These are phyloP conservation scores for Rhodotorula sp. DNA, from an alignment of 1,284 basidiomycete species.

Conservation along the genomic window DNA sequence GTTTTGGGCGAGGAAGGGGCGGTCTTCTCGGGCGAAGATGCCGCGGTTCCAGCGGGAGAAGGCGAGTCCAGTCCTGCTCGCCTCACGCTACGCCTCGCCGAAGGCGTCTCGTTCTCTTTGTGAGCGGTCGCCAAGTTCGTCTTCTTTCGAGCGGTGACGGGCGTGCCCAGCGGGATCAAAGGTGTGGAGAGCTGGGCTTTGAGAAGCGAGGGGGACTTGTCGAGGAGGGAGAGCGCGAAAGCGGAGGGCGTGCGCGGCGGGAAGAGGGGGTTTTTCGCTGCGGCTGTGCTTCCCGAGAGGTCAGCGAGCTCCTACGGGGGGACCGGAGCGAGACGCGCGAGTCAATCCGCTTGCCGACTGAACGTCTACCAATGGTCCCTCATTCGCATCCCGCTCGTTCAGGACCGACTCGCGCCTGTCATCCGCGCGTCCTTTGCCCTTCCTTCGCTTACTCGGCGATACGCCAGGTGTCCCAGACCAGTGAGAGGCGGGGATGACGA, in stretches of 20 bases:
- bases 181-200: conserved; percentile 14
- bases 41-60: neutral
- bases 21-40: no score
- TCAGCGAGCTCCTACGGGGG: neutral
- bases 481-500: neutral
- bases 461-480: no score
- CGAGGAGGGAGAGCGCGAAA: conserved; percentile 19
- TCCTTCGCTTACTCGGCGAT: neutral
- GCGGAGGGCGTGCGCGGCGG: conserved; percentile 1
- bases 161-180: conserved; percentile 14
- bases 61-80: neutral
- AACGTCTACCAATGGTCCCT: neutral
- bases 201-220: conserved; percentile 14
- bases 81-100: neutral
- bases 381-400: neutral
- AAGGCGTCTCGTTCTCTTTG: conserved; percentile 8
- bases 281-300: neutral
- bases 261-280: neutral
- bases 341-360: neutral
- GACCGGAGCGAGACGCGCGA: neutral
- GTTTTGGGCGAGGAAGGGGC: neutral
- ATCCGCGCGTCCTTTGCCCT: neutral
- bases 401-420: neutral
- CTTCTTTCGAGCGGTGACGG: conserved; percentile 10
- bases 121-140: no score